A percentile compares a stretch with the other conserved stretches of the same genome.
These are phyloP conservation scores for Xerophyta viscosa DNA, from an alignment of 106 monocot genomes.

Conservation along the genomic window DNA sequence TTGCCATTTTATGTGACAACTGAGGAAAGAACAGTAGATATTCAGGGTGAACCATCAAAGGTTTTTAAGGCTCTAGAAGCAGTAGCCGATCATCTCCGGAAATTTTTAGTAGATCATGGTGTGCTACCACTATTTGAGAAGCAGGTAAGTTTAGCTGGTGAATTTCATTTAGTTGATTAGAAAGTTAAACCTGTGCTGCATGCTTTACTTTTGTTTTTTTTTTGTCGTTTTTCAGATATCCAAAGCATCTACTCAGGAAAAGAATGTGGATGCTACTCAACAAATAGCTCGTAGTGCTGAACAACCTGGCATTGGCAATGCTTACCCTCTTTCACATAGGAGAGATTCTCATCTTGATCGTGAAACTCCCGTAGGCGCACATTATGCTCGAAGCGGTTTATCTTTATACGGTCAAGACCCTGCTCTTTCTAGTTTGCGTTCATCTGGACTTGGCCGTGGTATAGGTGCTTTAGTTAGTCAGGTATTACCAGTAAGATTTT, in stretches of 20 bases:
- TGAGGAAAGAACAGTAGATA: constrained; percentile 80
- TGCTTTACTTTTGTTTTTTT: no score
- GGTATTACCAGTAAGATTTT: no score
- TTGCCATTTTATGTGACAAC: constrained; percentile 52
- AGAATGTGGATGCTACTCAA: constrained; percentile 19
- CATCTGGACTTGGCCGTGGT: constrained; percentile 42
- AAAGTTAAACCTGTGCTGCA: no score
- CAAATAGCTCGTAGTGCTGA: constrained; percentile 16
- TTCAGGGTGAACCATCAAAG: constrained; percentile 71
- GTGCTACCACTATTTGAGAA: constrained; percentile 81
- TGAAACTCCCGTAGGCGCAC: constrained; percentile 51
- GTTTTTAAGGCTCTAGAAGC: constrained; percentile 76
- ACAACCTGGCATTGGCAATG: constrained; percentile 31
- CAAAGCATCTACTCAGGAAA: constrained; percentile 38
- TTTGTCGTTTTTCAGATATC: constrained; percentile 12
- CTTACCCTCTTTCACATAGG: constrained; percentile 38
- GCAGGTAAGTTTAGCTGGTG: constrained; percentile 69
- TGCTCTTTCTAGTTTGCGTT: constrained; percentile 41
- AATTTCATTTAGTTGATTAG: no score
- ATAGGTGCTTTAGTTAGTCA: constrained; percentile 69
- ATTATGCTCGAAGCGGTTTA: constrained; percentile 31
- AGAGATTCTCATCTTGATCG: constrained; percentile 52
- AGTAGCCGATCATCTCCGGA: constrained; percentile 64
- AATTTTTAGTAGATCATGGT: constrained; percentile 88
- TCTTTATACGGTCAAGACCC: constrained; percentile 80